Evolutionary conservation across 176 grass and related monocot species (phyloP).

Genomic region (Musa troglodytarum): DNA sequence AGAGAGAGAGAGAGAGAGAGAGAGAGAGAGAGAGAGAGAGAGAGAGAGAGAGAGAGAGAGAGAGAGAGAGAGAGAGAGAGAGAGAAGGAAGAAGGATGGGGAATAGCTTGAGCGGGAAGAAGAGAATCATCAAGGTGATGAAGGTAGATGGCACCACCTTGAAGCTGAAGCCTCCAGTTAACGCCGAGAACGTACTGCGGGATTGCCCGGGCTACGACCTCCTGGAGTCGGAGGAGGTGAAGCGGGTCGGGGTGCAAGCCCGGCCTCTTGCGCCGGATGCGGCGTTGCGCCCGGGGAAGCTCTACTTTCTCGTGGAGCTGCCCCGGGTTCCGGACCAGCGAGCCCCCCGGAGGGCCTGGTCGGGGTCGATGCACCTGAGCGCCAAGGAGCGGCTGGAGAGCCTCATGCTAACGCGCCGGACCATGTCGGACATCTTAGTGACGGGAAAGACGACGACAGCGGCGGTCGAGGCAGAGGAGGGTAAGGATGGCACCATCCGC

Average conservation of each 20-base stretch:
- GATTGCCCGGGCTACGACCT: conserved; percentile 62
- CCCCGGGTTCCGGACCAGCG: conserved; percentile 28
- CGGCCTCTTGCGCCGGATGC: conserved; percentile 43
- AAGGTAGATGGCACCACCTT: conserved; percentile 82
- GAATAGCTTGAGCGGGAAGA: conserved; percentile 59
- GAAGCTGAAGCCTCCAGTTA: conserved; percentile 54
- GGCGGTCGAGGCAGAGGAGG: neutral
- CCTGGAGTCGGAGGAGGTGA: conserved; percentile 61
- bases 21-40: no score
- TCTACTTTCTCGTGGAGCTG: conserved; percentile 85
- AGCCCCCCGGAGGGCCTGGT: conserved; percentile 47
- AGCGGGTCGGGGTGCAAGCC: conserved; percentile 52
- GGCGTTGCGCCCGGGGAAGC: conserved; percentile 37
- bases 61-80: no score
- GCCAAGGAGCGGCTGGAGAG: conserved; percentile 76
- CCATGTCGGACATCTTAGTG: conserved; percentile 54
- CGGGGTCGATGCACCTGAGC: conserved; percentile 54
- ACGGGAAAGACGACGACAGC: conserved; percentile 13
- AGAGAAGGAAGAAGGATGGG: conserved; percentile 41
- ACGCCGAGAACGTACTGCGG: conserved; percentile 41
- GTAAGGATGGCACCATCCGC: conserved; percentile 28
- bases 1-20: no score
- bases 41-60: neutral
- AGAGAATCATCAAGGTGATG: conserved; percentile 85
- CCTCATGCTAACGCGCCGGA: conserved; percentile 79